A percentile compares a stretch with the other conserved stretches of the same genome.
Conservation (phyloP, 805 yeast species). For the Lipomyces mesembrius region DNA sequence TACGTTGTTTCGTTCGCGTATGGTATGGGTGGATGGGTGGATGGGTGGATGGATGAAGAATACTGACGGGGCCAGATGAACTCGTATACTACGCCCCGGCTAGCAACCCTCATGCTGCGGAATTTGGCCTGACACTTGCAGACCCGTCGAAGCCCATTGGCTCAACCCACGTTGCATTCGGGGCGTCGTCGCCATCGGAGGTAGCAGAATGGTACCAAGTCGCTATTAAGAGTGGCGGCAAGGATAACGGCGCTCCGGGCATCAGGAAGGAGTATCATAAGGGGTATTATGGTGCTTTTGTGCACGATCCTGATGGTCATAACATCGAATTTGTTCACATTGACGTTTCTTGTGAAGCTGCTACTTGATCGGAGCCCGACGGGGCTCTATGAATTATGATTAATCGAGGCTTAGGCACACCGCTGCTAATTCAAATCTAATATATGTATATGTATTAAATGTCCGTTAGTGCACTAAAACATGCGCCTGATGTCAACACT, state of each 20-base stretch:
- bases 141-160: neutral
- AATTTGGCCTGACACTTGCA: neutral
- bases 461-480: too few relatives aligned
- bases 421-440: too few relatives aligned
- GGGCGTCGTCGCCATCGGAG: neutral
- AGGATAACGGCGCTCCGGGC: constrained; percentile 13
- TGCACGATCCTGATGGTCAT: constrained; percentile 13
- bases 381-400: too few relatives aligned
- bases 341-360: neutral
- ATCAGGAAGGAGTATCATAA: neutral
- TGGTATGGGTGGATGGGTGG: constrained; percentile 13
- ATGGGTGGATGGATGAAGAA: too few relatives aligned
- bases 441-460: too few relatives aligned
- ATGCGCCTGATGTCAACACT: neutral
- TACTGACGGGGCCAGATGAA: neutral
- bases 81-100: neutral
- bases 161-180: constrained; percentile 11
- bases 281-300: constrained; percentile 5
- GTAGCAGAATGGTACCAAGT: constrained; percentile 3
- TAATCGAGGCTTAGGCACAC: too few relatives aligned
- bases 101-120: neutral
- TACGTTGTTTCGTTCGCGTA: neutral
- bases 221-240: constrained; percentile 4
- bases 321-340: constrained; percentile 12
- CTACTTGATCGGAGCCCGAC: too few relatives aligned